A percentile compares a stretch with the other conserved stretches of the same genome.
Conservation (phyloP, 2,329 filamentous ascomycete genomes). For the Alternaria panax region DNA sequence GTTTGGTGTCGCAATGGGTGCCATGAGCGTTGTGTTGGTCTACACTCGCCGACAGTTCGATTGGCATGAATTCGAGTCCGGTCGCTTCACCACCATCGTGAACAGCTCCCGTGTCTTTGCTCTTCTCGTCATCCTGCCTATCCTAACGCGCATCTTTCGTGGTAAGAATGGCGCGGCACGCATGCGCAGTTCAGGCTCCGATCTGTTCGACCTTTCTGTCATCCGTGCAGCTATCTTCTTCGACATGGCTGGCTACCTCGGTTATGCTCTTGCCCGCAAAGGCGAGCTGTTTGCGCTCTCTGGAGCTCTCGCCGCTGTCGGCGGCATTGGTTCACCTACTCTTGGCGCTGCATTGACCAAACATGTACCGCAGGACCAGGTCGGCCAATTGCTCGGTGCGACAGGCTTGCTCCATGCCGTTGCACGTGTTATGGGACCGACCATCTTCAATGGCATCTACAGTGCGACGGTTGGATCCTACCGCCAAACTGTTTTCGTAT, state of each 20-base stretch:
- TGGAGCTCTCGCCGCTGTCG: conserved; percentile 76
- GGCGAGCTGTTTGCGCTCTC: conserved; percentile 72
- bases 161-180: conserved; percentile 53
- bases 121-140: conserved; percentile 77
- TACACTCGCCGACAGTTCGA: conserved; percentile 82
- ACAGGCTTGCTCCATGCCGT: conserved; percentile 85
- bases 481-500: conserved; percentile 83
- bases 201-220: conserved; percentile 77
- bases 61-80: conserved; percentile 83
- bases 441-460: conserved; percentile 87
- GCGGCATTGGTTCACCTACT: conserved; percentile 85
- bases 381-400: conserved; percentile 88
- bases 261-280: conserved; percentile 72
- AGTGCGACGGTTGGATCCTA: conserved; percentile 78
- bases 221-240: conserved; percentile 78
- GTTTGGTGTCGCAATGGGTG: conserved; percentile 82
- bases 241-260: conserved; percentile 77
- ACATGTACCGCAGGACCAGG: conserved; percentile 81
- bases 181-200: conserved; percentile 67
- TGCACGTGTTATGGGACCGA: conserved; percentile 78
- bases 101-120: conserved; percentile 78
- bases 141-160: conserved; percentile 79
- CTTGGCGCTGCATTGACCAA: conserved; percentile 87
- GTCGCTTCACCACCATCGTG: conserved; percentile 79
- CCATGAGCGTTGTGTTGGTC: conserved; percentile 80